phyloP scores from a whole-genome alignment of 139 green algal genomes.

The Diplosphaera chodatii region DNA sequence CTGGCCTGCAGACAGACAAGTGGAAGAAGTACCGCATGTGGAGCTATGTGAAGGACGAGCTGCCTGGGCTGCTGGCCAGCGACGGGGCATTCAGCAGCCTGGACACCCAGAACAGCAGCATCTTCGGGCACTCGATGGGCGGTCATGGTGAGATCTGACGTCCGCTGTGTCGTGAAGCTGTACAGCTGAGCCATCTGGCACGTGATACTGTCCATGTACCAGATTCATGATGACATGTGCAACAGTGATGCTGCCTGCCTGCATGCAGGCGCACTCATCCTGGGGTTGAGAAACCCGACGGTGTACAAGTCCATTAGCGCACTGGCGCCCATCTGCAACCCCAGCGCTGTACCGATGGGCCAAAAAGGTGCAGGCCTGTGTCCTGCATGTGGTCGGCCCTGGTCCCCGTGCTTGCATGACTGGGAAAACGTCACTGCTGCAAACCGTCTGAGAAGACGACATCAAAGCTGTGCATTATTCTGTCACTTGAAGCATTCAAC shows the following conservation, averaged over 20 bases:
- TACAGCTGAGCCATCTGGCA: too few relatives aligned
- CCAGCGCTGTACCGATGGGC: constrained; percentile 51
- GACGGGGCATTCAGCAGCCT: constrained; percentile 32
- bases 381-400: too few relatives aligned
- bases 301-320: constrained; percentile 76
- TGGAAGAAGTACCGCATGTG: constrained; percentile 94
- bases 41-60: constrained; percentile 80
- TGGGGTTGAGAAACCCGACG: constrained; percentile 76
- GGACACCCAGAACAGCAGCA: constrained; percentile 35
- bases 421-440: too few relatives aligned
- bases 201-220: too few relatives aligned
- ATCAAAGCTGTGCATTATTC: too few relatives aligned
- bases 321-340: constrained; percentile 92
- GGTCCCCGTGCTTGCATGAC: too few relatives aligned
- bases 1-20: constrained; percentile 6
- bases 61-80: constrained; percentile 39
- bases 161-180: too few relatives aligned
- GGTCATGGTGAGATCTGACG: constrained; percentile 79
- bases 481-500: constrained; percentile 49
- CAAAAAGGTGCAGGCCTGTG: constrained; percentile 12
- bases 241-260: too few relatives aligned
- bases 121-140: constrained; percentile 87
- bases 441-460: too few relatives aligned
- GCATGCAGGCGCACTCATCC: constrained; percentile 51
- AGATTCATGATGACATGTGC: too few relatives aligned